Evolutionary conservation across 2,329 filamentous ascomycete genomes (phyloP).

Genomic region (Ceratocystis ficicola): DNA sequence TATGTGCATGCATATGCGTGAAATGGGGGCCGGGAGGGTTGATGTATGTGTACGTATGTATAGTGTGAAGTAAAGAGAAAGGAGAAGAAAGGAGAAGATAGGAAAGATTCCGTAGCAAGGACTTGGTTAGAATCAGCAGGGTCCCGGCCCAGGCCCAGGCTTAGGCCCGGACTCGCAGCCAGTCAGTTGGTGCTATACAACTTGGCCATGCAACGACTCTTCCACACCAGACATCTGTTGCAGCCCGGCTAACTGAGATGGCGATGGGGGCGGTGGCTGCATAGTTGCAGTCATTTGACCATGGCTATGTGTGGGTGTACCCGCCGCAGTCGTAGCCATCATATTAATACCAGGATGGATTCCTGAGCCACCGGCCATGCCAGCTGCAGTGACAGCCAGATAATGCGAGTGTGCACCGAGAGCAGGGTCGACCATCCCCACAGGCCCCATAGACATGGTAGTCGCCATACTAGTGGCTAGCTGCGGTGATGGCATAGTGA

Average conservation of each 20-base stretch:
- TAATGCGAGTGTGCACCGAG: constrained; percentile 16
- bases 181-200: constrained; percentile 17
- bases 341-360: constrained; percentile 19
- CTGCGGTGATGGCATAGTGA: constrained; percentile 18
- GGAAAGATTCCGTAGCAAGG: too few relatives aligned
- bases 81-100: not conserved
- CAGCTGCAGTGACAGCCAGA: constrained; percentile 6
- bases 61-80: not conserved
- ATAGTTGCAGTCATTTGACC: constrained; percentile 10
- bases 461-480: constrained; percentile 20
- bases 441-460: constrained; percentile 15
- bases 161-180: not conserved
- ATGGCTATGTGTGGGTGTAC: too few relatives aligned
- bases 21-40: not conserved
- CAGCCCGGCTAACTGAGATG: constrained; percentile 10
- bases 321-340: constrained; percentile 7
- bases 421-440: constrained; percentile 18
- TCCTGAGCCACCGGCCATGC: constrained; percentile 6
- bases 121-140: too few relatives aligned
- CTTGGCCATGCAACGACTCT: constrained; percentile 18
- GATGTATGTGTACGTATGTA: not conserved
- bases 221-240: constrained; percentile 19
- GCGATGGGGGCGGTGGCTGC: constrained; percentile 3
- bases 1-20: not conserved
- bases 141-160: too few relatives aligned